Base-by-base conservation (phyloP, 2,329 filamentous ascomycete species). In the Cercospora citrullina region DNA sequence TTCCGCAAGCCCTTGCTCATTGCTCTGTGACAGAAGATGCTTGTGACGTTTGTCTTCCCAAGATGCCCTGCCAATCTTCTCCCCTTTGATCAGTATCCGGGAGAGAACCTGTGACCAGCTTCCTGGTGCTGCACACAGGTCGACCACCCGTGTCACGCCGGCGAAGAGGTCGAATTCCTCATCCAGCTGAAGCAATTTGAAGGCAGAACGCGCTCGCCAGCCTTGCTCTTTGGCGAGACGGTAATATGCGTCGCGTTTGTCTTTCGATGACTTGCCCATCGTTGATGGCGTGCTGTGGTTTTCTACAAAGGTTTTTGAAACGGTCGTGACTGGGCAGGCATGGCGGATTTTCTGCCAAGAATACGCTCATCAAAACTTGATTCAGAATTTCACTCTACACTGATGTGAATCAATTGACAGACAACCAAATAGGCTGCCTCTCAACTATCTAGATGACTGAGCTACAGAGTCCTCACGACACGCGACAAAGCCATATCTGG, bases 21-120 rank as follows among this genome's bases (percentile, higher is more conserved):
- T 51, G 21, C 69, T 65, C 7, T 74, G 68, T 5, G 70, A 68
- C 2, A 76, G 66, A 9, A 77, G 28, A 36, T 75, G 73, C 71
- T 85, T 85, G 68, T 89, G 87, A 75, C 94, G 90, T 75, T 91
- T 90, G 79, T 97, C 91, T 78, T 96, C 89, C 93, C 93, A 97
- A 66, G 93, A 91, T 65, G 89, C 84, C 26, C 92, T 87, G 4
- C 94, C 94, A 72, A 97, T 96, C 72, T 90, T 92, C 81, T 98
- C 94, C 61, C 93, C 93, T 80, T 95, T 94, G 79, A 98, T 97
- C 66, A 99, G 83, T 0, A 97, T 91, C 21, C 95, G 88, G 12
- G 94, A 98, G 14, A 99, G 86, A 0, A 99, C 95, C 80, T 99
- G 95, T 59, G 93, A 97, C 95, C 95, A 99, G 76, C 93, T 96